These are phyloP conservation scores for Wickerhamiella slavikovae DNA, from an alignment of 805 yeast genomes.

Conservation along the genomic window DNA sequence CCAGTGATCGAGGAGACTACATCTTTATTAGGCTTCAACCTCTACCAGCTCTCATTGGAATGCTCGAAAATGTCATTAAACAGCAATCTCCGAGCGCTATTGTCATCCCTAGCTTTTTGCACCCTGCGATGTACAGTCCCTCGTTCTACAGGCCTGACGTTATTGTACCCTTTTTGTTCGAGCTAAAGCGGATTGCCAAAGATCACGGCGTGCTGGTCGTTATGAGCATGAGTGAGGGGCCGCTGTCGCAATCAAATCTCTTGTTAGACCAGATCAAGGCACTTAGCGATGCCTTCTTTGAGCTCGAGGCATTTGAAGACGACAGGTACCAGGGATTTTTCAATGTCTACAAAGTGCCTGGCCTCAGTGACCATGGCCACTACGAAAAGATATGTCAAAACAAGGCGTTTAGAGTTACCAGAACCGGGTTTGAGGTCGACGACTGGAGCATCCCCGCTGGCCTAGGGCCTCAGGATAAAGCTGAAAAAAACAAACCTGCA, in stretches of 20 bases:
- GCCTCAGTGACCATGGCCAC: constrained; percentile 52
- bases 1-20: too few species aligned
- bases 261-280: constrained; percentile 34
- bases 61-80: constrained; percentile 25
- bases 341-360: constrained; percentile 53
- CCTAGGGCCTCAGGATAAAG: background rate
- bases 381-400: constrained; percentile 62
- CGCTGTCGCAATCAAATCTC: constrained; percentile 35
- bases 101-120: constrained; percentile 54
- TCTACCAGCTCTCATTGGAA: constrained; percentile 18
- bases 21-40: too few species aligned
- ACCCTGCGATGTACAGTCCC: constrained; percentile 55
- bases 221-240: constrained; percentile 39
- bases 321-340: constrained; percentile 54
- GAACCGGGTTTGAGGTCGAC: constrained; percentile 65
- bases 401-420: constrained; percentile 69
- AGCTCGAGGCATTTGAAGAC: constrained; percentile 65
- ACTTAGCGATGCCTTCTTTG: constrained; percentile 45
- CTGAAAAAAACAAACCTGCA: background rate
- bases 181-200: constrained; percentile 33
- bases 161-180: constrained; percentile 39
- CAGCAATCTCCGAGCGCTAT: constrained; percentile 13
- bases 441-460: constrained; percentile 85
- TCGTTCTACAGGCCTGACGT: constrained; percentile 24
- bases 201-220: constrained; percentile 30